Evolutionary conservation across 768 basidiomycete species (phyloP).

Genomic region (Tylopilus rubrobrunneus): DNA sequence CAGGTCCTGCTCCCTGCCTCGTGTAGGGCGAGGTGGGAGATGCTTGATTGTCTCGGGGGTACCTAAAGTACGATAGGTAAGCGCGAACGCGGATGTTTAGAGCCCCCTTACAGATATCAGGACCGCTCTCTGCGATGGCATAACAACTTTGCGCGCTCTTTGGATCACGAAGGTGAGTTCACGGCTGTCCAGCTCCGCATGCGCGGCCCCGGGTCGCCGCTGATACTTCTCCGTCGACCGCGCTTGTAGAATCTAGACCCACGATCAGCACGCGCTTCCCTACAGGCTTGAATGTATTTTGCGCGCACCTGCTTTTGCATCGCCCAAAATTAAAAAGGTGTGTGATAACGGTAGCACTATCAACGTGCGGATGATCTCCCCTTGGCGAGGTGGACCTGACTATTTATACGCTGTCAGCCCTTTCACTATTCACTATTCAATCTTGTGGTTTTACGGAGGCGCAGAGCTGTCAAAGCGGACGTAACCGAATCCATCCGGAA

Average conservation of each 20-base stretch:
- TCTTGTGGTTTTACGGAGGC: constrained; percentile 1
- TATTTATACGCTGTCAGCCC: constrained; percentile 15
- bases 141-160: constrained; percentile 18
- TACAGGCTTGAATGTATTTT: constrained; percentile 14
- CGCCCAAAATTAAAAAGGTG: constrained; percentile 23
- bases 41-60: constrained; percentile 17
- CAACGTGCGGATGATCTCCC: constrained; percentile 11
- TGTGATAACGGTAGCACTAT: constrained; percentile 17
- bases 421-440: not conserved
- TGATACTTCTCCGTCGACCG: constrained; percentile 13
- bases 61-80: constrained; percentile 20
- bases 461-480: constrained; percentile 19
- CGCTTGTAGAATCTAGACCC: constrained; percentile 16
- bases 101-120: constrained; percentile 19
- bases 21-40: constrained; percentile 9
- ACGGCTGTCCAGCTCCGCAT: constrained; percentile 1
- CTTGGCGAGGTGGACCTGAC: not conserved
- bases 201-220: constrained; percentile 1
- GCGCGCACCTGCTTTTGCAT: constrained; percentile 20
- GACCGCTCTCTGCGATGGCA: constrained; percentile 19
- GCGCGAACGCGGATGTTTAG: not conserved
- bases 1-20: constrained; percentile 15
- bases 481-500: constrained; percentile 8
- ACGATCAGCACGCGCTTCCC: constrained; percentile 24
- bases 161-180: constrained; percentile 22